These are phyloP conservation scores for Amanita polypyramis DNA, from an alignment of 768 basidiomycete genomes.

Conservation along the genomic window DNA sequence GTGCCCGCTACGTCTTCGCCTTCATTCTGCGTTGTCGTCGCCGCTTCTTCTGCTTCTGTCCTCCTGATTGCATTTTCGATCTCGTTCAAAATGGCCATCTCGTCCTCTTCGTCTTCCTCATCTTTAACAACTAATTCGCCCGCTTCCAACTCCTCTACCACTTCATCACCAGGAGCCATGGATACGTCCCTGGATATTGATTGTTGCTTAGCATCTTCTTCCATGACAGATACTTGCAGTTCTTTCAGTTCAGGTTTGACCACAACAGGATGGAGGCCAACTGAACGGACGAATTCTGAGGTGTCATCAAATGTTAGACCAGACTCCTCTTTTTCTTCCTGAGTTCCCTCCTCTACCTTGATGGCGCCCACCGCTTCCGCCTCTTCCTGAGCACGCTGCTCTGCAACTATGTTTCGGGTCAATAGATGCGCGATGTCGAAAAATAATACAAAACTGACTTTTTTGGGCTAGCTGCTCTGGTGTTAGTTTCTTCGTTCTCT, in stretches of 20 bases:
- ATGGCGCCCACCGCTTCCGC: constrained; percentile 27
- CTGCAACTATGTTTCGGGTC: constrained; percentile 40
- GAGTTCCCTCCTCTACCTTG: constrained; percentile 37
- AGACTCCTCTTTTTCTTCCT: constrained; percentile 31
- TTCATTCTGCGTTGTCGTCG: constrained; percentile 17
- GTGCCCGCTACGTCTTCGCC: constrained; percentile 40
- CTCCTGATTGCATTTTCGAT: constrained; percentile 62
- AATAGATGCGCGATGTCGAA: constrained; percentile 6
- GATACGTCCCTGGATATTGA: constrained; percentile 44
- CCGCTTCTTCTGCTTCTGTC: constrained; percentile 46
- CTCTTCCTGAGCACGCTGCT: constrained; percentile 47
- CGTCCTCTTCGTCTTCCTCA: constrained; percentile 64
- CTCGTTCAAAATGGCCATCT: constrained; percentile 64
- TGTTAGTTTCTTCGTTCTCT: constrained; percentile 63
- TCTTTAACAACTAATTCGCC: constrained; percentile 75
- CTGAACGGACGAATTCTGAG: constrained; percentile 88
- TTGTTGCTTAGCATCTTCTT: constrained; percentile 17
- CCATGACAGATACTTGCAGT: constrained; percentile 15
- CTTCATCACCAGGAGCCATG: constrained; percentile 49
- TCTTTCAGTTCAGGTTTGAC: constrained; percentile 40
- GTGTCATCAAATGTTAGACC: constrained; percentile 93
- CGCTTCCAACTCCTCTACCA: constrained; percentile 68
- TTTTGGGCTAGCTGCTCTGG: constrained; percentile 76
- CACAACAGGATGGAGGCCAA: constrained; percentile 52
- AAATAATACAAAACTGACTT: constrained; percentile 34